Conservation (phyloP, 1,139 yeast genomes). For the Protomyces gravidus region DNA sequence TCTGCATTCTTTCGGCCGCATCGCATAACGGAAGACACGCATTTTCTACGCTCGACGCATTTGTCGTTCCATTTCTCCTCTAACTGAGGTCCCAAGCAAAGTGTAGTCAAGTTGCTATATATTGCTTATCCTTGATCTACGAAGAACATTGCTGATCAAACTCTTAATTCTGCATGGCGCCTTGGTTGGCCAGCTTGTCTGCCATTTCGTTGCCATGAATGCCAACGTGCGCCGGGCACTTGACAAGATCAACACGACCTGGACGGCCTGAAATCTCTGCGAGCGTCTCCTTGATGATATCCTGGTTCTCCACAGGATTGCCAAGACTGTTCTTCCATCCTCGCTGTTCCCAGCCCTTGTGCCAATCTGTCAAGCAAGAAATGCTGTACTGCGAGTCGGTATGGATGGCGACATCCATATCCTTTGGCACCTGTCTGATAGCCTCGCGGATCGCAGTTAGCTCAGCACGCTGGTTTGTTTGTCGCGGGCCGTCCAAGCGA, state of each 20-base stretch:
- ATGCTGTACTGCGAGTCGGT: conserved; percentile 61
- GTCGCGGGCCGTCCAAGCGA: conserved; percentile 48
- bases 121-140: too few species aligned
- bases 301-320: conserved; percentile 50
- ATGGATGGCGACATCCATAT: conserved; percentile 40
- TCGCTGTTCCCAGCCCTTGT: conserved; percentile 50
- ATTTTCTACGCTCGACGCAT: not conserved
- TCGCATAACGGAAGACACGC: not conserved
- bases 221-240: conserved; percentile 74
- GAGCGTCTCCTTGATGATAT: conserved; percentile 45
- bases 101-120: not conserved
- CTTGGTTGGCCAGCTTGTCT: conserved; percentile 56
- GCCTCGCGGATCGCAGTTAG: conserved; percentile 62
- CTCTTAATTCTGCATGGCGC: too few species aligned
- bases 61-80: not conserved
- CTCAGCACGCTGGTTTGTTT: conserved; percentile 82
- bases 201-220: conserved; percentile 70
- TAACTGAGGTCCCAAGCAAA: not conserved
- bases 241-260: conserved; percentile 45
- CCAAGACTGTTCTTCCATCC: conserved; percentile 52
- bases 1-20: not conserved
- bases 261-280: conserved; percentile 40
- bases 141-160: too few species aligned
- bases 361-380: conserved; percentile 51
- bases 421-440: conserved; percentile 42